phyloP scores from a whole-genome alignment of 768 basidiomycete species.

The Boletus patriciae region DNA sequence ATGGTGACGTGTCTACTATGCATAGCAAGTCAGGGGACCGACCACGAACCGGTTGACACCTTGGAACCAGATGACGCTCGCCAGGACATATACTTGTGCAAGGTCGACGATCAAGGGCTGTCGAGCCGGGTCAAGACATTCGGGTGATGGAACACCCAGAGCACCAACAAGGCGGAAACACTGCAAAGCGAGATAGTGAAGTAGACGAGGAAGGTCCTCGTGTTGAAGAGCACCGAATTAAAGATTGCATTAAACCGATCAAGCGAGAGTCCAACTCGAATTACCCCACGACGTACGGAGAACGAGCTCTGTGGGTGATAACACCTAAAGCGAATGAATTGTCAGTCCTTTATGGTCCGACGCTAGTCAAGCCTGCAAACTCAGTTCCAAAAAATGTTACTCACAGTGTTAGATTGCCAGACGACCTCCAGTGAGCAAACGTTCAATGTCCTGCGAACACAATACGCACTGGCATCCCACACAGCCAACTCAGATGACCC shows the following conservation, averaged over 20 bases:
- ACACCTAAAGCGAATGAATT: constrained; percentile 40
- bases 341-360: not conserved
- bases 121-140: constrained; percentile 49
- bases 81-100: constrained; percentile 61
- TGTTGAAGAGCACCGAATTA: constrained; percentile 74
- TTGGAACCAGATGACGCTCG: constrained; percentile 45
- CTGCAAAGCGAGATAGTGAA: constrained; percentile 60
- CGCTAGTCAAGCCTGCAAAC: not conserved
- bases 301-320: constrained; percentile 57
- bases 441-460: not conserved
- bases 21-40: constrained; percentile 56
- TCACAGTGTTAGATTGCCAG: constrained; percentile 41
- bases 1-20: not conserved
- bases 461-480: constrained; percentile 70
- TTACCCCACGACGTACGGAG: constrained; percentile 45
- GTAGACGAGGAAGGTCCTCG: constrained; percentile 71
- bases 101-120: constrained; percentile 58
- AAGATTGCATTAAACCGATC: not conserved
- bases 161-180: constrained; percentile 52
- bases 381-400: constrained; percentile 65
- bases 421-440: not conserved
- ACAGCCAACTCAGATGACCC: constrained; percentile 56
- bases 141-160: constrained; percentile 60
- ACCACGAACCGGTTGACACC: constrained; percentile 65
- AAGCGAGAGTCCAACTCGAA: not conserved